Evolutionary conservation across 73 alveolate genomes (phyloP).

Genomic region (Stentor roeselii): DNA sequence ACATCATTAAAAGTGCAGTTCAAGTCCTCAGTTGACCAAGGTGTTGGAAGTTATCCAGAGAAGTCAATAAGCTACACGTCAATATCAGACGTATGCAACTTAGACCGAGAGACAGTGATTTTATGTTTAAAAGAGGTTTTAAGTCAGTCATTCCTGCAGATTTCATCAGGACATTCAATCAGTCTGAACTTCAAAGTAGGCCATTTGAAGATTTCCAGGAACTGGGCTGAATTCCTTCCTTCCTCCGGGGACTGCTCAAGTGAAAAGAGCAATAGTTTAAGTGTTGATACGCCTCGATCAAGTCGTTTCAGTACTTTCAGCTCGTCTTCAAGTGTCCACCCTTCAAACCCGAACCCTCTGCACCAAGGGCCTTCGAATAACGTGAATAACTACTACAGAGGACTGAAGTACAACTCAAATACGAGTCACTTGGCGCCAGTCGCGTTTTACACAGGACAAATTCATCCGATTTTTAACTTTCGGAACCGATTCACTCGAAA

Average conservation of each 20-base stretch:
- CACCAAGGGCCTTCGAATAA: slow-evolving; percentile 19
- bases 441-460: slow-evolving; percentile 23
- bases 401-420: background rate
- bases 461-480: slow-evolving; percentile 5
- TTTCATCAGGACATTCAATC: background rate
- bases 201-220: background rate
- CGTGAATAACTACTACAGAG: slow-evolving; percentile 14
- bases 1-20: background rate
- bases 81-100: background rate
- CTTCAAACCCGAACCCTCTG: slow-evolving; percentile 25
- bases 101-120: background rate
- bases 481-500: background rate
- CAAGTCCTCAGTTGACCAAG: background rate
- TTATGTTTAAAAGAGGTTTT: background rate
- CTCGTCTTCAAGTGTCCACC: background rate
- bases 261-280: background rate
- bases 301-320: slow-evolving; percentile 8
- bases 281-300: background rate
- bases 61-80: background rate
- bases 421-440: background rate
- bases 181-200: background rate
- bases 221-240: background rate
- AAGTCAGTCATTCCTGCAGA: background rate
- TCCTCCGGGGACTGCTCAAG: background rate
- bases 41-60: background rate